Evolutionary conservation across 768 basidiomycete species (phyloP), one percentile per base, ranked within the genome.

Genomic region (Pisolithus marmoratus): DNA sequence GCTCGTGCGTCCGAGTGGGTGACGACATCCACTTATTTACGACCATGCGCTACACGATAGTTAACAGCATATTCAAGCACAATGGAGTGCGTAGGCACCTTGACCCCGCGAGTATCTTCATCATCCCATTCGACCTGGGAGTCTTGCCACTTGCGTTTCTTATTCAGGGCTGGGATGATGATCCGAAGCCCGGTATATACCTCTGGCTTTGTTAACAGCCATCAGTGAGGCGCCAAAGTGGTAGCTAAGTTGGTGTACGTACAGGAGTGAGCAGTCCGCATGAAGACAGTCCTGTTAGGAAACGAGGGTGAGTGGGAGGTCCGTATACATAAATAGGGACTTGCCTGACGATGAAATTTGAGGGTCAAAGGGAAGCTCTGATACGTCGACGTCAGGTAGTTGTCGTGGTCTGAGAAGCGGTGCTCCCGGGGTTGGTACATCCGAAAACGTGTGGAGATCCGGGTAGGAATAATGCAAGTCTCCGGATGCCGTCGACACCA

Each of bases 341-440:
- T 17, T 46, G 66, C 66, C 53, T 22, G 59, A 51, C 11, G 54
- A 27, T 14, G 49, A 34, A 2, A 9, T 31, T 11, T 51, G 51
- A 12, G 26, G 40, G 14, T 43, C 45, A 38, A 6, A 62, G 49
- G 26, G 47, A 34, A n/a, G 54, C 46, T 14, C 58, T 63, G 14
- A 60, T 24, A 34, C 43, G 1, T 61, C 62, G 2, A 60, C 63
- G 20, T 63, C 63, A 2, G 67, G 67, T 29, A 67, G 42, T 12
- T 63, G 59, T 41, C 17, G 56, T 5, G 67, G 59, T n/a, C 17
- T 17, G 47, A 67, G 50, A 23, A 60, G 55, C 8, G 67, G 66
- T n/a, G 67, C 65, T 19, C 58, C 57, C 0, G 66, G 66, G 1
- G 49, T 51, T 5, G 56, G 27, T 0, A 31, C 49, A 0, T 48